Conservation (phyloP, 768 basidiomycete genomes). For the Termitomyces sp. region DNA sequence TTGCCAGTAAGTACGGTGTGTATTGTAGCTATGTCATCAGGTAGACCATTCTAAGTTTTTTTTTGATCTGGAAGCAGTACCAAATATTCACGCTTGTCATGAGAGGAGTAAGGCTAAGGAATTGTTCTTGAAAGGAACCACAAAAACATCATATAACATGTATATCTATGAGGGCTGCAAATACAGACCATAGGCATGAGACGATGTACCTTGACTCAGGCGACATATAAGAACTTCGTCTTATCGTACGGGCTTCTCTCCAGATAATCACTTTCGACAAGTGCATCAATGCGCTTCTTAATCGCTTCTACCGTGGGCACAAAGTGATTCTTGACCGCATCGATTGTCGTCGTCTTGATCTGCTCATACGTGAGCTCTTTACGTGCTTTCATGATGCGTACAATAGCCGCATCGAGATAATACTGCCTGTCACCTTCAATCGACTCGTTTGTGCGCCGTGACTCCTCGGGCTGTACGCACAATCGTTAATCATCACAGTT, state of each 20-base stretch:
- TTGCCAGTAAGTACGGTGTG: too few relatives aligned
- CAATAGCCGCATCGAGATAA: conserved; percentile 90
- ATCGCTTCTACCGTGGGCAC: conserved; percentile 78
- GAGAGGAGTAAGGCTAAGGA: too few relatives aligned
- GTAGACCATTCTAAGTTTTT: too few relatives aligned
- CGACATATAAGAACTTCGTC: conserved; percentile 75
- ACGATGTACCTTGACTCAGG: conserved; percentile 28
- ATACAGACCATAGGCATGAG: neutral
- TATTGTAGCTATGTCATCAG: too few relatives aligned
- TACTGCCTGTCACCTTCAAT: conserved; percentile 86
- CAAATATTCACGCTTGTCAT: too few relatives aligned
- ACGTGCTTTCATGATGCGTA: conserved; percentile 91
- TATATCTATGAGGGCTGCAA: neutral
- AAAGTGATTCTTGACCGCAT: conserved; percentile 85
- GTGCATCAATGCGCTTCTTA: conserved; percentile 74
- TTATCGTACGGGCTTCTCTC: conserved; percentile 67
- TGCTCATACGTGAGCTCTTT: conserved; percentile 80
- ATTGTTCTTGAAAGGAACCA: neutral
- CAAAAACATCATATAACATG: neutral
- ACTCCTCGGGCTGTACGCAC: conserved; percentile 69
- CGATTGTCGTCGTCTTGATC: conserved; percentile 77
- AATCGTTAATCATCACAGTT: neutral
- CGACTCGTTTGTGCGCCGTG: conserved; percentile 69
- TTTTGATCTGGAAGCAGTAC: too few relatives aligned
- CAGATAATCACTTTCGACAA: conserved; percentile 87